A percentile compares a stretch with the other conserved stretches of the same genome.
These are phyloP conservation scores for Zasmidium cellare DNA, from an alignment of 2,329 filamentous ascomycete genomes.

Conservation along the genomic window DNA sequence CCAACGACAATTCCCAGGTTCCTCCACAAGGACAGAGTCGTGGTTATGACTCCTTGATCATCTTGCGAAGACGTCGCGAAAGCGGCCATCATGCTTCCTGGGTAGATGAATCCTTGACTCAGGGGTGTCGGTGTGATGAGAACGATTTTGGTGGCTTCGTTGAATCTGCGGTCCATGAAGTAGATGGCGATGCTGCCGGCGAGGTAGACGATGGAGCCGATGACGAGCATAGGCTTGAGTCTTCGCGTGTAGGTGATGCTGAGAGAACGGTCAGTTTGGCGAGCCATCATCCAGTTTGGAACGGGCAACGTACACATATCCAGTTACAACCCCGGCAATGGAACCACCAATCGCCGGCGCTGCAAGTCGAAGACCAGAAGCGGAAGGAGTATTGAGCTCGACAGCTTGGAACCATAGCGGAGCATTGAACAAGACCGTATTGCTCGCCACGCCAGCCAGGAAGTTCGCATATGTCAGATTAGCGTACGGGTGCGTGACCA, in stretches of 20 bases:
- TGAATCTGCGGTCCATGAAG: slow-evolving; percentile 45
- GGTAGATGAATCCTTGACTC: slow-evolving; percentile 49
- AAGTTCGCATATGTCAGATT: slow-evolving; percentile 60
- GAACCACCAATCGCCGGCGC: slow-evolving; percentile 48
- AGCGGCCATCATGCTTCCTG: slow-evolving; percentile 48
- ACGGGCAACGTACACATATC: slow-evolving; percentile 35
- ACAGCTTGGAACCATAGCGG: slow-evolving; percentile 10
- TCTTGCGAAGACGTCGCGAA: slow-evolving; percentile 44
- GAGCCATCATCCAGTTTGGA: slow-evolving; percentile 42
- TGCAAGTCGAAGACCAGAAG: slow-evolving; percentile 46
- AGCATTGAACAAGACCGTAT: slow-evolving; percentile 52
- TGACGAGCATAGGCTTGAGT: slow-evolving; percentile 43
- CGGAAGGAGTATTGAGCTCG: slow-evolving; percentile 17
- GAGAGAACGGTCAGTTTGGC: slow-evolving; percentile 37
- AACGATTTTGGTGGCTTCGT: slow-evolving; percentile 45
- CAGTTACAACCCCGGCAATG: slow-evolving; percentile 44
- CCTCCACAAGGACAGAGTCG: slow-evolving; percentile 70
- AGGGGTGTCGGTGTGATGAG: slow-evolving; percentile 41
- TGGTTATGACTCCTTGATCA: slow-evolving; percentile 56
- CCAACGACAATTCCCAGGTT: slow-evolving; percentile 71
- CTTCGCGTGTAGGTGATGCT: slow-evolving; percentile 44
- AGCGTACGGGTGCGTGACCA: slow-evolving; percentile 56
- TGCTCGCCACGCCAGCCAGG: slow-evolving; percentile 61
- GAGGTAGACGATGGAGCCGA: slow-evolving; percentile 34
- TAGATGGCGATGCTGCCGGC: slow-evolving; percentile 40